phyloP scores from a whole-genome alignment of 1,284 basidiomycete species.

The Abortiporus biennis region DNA sequence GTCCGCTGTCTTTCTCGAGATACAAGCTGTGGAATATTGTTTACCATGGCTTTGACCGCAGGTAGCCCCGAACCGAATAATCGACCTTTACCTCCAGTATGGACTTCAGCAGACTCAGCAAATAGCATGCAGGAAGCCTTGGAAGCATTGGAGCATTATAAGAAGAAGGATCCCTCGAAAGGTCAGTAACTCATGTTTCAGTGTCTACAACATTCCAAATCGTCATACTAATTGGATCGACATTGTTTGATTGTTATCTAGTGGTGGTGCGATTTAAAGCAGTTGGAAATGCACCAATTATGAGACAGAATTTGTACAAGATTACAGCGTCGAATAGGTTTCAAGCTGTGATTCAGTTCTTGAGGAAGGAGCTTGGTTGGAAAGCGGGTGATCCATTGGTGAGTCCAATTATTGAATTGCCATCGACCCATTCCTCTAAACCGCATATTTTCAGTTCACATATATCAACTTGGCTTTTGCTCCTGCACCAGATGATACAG shows the following conservation, averaged over 20 bases:
- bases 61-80: conserved; percentile 36
- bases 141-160: conserved; percentile 76
- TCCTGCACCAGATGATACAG: conserved; percentile 89
- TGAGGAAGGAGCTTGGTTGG: conserved; percentile 88
- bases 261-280: conserved; percentile 98
- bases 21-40: too few relatives aligned
- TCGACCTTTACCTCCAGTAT: conserved; percentile 34
- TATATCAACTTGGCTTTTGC: conserved; percentile 99
- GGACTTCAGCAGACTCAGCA: conserved; percentile 36
- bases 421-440: background rate
- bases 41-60: too few relatives aligned
- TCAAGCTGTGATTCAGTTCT: conserved; percentile 92
- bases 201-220: too few relatives aligned
- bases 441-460: conserved; percentile 63
- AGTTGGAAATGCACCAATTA: conserved; percentile 96
- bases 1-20: too few relatives aligned
- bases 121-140: conserved; percentile 48
- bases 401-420: conserved; percentile 24
- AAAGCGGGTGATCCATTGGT: conserved; percentile 87
- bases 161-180: conserved; percentile 79
- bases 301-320: conserved; percentile 99
- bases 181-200: conserved; percentile 36
- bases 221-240: background rate
- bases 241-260: conserved; percentile 25
- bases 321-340: conserved; percentile 94